Evolutionary conservation across 2,329 filamentous ascomycete species (phyloP).

Genomic region (Pseudogymnoascus sp.): DNA sequence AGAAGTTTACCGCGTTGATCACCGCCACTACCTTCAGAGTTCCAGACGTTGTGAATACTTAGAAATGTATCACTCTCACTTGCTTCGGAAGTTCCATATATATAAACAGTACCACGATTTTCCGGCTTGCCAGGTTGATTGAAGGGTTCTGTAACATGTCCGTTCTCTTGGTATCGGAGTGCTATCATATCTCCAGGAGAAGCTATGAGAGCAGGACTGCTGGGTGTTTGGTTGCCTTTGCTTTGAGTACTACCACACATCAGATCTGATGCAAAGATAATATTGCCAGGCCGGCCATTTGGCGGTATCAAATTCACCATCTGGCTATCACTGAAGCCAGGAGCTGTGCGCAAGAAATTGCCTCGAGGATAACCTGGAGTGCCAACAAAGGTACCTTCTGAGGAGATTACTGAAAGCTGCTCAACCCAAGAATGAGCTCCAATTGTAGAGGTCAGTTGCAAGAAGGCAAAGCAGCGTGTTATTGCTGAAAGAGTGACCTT

Average conservation of each 20-base stretch:
- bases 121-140: constrained; percentile 51
- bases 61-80: constrained; percentile 41
- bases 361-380: constrained; percentile 64
- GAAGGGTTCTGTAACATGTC: constrained; percentile 59
- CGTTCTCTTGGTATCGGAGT: constrained; percentile 66
- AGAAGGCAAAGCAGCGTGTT: too few species aligned
- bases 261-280: not conserved
- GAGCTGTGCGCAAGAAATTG: constrained; percentile 49
- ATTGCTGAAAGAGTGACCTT: too few species aligned
- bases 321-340: constrained; percentile 48
- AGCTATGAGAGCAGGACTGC: constrained; percentile 32
- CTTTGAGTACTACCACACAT: constrained; percentile 42
- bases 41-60: constrained; percentile 68
- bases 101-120: constrained; percentile 62
- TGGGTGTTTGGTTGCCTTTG: constrained; percentile 14
- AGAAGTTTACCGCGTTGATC: constrained; percentile 68
- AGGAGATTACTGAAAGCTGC: constrained; percentile 59
- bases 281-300: constrained; percentile 37
- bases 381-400: constrained; percentile 65
- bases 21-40: constrained; percentile 67
- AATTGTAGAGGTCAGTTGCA: not conserved
- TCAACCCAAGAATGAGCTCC: constrained; percentile 74
- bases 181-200: constrained; percentile 57
- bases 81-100: constrained; percentile 63
- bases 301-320: constrained; percentile 58